Conservation (phyloP, 495 filamentous ascomycete species). For the Sabuloglossum arenarium region DNA sequence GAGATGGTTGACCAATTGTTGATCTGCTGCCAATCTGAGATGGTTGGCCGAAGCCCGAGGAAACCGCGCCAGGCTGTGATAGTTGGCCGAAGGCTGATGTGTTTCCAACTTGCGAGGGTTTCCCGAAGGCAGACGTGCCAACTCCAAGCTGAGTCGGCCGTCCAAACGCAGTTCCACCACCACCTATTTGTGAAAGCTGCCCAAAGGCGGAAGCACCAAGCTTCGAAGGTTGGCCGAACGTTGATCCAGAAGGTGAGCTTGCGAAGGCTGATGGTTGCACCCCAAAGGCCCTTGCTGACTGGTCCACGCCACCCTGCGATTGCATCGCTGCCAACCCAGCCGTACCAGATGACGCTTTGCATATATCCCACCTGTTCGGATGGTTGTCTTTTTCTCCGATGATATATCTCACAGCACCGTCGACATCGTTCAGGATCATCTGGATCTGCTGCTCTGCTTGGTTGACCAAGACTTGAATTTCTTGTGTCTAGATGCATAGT, state of each 20-base stretch:
- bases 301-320: constrained; percentile 7
- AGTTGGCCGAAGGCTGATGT: not conserved
- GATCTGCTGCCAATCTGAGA: not conserved
- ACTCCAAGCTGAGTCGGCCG: constrained; percentile 5
- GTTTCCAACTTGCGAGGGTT: constrained; percentile 1
- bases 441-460: constrained; percentile 50
- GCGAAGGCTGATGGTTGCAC: not conserved
- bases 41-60: not conserved
- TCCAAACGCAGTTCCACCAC: constrained; percentile 4
- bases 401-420: constrained; percentile 54
- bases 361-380: constrained; percentile 62
- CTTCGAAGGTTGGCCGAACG: not conserved
- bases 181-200: constrained; percentile 4
- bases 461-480: constrained; percentile 35
- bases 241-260: not conserved
- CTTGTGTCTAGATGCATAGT: constrained; percentile 23
- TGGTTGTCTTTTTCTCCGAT: constrained; percentile 46
- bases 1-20: not conserved
- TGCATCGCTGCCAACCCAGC: constrained; percentile 1
- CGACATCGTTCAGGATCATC: constrained; percentile 37
- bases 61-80: not conserved
- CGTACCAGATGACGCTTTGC: constrained; percentile 15
- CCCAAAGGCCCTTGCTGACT: not conserved
- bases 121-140: constrained; percentile 6
- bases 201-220: constrained; percentile 3